phyloP scores from a whole-genome alignment of 805 yeast species.

The Kluyveromyces aestuarii region DNA sequence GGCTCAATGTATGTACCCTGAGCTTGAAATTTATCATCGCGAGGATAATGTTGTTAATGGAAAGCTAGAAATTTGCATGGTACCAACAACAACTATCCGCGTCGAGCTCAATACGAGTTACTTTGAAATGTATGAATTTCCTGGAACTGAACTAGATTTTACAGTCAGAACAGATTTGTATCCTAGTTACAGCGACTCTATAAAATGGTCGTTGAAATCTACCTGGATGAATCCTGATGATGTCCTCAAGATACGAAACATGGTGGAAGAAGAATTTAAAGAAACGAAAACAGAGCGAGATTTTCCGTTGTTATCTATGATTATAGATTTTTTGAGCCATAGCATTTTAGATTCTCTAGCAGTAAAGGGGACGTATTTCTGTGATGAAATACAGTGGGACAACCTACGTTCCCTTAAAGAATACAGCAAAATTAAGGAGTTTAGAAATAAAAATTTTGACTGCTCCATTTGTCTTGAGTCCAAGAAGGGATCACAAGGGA shows the following conservation, averaged over 20 bases:
- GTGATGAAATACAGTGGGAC: not conserved
- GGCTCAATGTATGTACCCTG: conserved; percentile 27
- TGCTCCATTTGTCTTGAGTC: conserved; percentile 52
- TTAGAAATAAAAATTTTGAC: conserved; percentile 31
- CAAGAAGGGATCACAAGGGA: conserved; percentile 36
- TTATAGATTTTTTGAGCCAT: conserved; percentile 34
- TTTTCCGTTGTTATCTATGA: conserved; percentile 34
- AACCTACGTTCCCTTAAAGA: not conserved
- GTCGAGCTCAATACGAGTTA: not conserved
- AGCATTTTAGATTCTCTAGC: conserved; percentile 14
- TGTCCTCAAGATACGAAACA: conserved; percentile 8
- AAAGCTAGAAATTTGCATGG: not conserved
- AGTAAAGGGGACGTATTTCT: conserved; percentile 2
- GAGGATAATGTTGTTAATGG: not conserved
- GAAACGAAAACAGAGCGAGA: conserved; percentile 11
- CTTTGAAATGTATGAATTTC: not conserved
- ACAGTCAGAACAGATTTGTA: conserved; percentile 9
- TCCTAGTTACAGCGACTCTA: conserved; percentile 12
- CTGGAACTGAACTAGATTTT: conserved; percentile 8
- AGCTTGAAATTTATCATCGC: conserved; percentile 7
- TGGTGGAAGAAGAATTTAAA: conserved; percentile 29
- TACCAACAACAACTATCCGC: not conserved
- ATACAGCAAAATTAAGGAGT: conserved; percentile 12
- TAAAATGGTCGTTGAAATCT: conserved; percentile 19
- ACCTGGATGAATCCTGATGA: conserved; percentile 25